Evolutionary conservation across 2,329 filamentous ascomycete genomes (phyloP), one percentile per base, ranked within the genome.

Genomic region (Ophiostoma himal-ulmi): DNA sequence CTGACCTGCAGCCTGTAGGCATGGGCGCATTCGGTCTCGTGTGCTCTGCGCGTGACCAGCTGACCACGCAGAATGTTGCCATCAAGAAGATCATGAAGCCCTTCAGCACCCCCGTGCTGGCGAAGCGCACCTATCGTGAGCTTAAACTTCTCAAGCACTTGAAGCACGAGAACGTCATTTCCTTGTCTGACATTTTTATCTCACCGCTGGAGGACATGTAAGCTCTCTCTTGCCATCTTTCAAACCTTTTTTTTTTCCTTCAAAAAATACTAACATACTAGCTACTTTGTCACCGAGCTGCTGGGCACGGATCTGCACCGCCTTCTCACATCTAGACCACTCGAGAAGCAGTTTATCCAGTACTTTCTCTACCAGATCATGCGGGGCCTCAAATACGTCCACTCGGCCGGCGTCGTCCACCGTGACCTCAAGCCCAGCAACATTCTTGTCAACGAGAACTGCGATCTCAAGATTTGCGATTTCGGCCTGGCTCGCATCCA

Each of bases 11-110:
- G 80, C 95, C 95, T 52, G 95, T 99, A 75, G 95, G 95, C 79
- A 99, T 99, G 95, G 95, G 95, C 78, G 95, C 95, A 73, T 99
- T 99, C 81, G 95, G 95, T 74, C 88, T 99, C 73, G 95, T 99
- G 77, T 99, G 95, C 82, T 98, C 95, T 74, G 95, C 95, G 71
- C 94, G 93, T 82, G 95, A 99, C 81, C 94, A 98, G 84, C 93
- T 99, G 81, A 98, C 95, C 72, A 92, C 88, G 80, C 94, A 97
- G 81, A 93, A 94, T 81, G 95, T 99, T 73, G 95, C 95, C 72
- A 94, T 99, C 79, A 99, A 99, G 88, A 99, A 99, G 88, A 99
- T 99, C 79, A 98, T 99, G 94, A 99, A 98, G 85, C 95, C 95
- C 11, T 99, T 99, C 83, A 97, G 94, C 85, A 99, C 95, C n/a